These are phyloP conservation scores for Starmerella vaccinii DNA, from an alignment of 805 yeast genomes.

Conservation along the genomic window DNA sequence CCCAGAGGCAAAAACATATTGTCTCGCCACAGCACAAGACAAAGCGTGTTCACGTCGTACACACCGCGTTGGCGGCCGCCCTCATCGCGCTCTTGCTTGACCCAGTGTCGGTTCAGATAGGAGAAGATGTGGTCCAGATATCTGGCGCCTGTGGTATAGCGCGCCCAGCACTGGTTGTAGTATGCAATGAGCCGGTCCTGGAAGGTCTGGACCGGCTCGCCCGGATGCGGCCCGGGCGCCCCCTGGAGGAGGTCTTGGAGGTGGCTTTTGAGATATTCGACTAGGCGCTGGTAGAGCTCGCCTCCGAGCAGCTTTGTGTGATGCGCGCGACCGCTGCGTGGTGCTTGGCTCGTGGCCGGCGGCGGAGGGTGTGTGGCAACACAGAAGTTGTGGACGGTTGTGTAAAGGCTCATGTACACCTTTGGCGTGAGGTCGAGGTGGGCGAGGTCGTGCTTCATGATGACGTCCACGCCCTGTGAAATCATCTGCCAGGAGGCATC, in stretches of 20 bases:
- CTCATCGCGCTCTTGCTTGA: conserved; percentile 86
- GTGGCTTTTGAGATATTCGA: conserved; percentile 53
- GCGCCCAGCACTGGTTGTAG: conserved; percentile 79
- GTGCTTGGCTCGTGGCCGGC: conserved; percentile 10
- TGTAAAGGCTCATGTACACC: conserved; percentile 82
- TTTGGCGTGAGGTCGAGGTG: conserved; percentile 31
- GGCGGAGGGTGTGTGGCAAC: conserved; percentile 33
- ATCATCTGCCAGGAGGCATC: conserved; percentile 35
- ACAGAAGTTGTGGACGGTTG: conserved; percentile 88
- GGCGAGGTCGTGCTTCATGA: conserved; percentile 32
- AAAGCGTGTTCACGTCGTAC: conserved; percentile 81
- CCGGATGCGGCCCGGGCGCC: conserved; percentile 15
- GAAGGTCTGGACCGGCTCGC: conserved; percentile 30
- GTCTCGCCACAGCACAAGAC: conserved; percentile 79
- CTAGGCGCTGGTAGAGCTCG: conserved; percentile 68
- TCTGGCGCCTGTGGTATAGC: conserved; percentile 84
- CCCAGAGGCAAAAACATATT: conserved; percentile 64
- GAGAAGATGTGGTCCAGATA: conserved; percentile 87
- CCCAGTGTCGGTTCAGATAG: conserved; percentile 96
- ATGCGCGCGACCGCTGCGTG: conserved; percentile 13
- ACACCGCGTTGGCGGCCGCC: conserved; percentile 65
- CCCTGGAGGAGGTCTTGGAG: conserved; percentile 25
- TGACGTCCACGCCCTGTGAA: conserved; percentile 33
- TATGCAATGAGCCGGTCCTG: conserved; percentile 62
- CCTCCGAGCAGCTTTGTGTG: conserved; percentile 64